These are phyloP conservation scores for Leishmania martiniquensis DNA, from an alignment of 208 protist species.

Conservation along the genomic window DNA sequence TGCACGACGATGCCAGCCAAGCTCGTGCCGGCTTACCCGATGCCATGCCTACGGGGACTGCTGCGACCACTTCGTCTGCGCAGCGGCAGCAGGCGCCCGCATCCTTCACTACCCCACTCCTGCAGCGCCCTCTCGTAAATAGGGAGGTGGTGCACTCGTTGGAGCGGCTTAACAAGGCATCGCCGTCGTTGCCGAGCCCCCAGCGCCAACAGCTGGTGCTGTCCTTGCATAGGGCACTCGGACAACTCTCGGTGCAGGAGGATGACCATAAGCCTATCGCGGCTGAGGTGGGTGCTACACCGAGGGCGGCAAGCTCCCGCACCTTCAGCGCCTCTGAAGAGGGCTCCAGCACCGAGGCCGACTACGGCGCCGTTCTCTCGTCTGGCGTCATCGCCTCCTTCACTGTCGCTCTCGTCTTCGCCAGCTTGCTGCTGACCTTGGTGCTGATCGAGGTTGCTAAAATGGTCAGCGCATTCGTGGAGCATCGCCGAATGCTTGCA, in stretches of 20 bases:
- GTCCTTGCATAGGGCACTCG: background rate
- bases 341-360: background rate
- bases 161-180: background rate
- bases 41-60: background rate
- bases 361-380: slow-evolving; percentile 28
- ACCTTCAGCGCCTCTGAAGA: background rate
- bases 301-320: background rate
- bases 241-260: background rate
- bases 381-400: slow-evolving; percentile 35
- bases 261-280: background rate
- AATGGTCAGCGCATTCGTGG: slow-evolving; percentile 12
- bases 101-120: background rate
- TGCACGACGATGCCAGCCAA: slow-evolving; percentile 5
- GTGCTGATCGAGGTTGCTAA: slow-evolving; percentile 30
- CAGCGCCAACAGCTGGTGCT: slow-evolving; percentile 1
- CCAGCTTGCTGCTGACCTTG: slow-evolving; percentile 28
- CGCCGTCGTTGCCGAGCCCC: background rate
- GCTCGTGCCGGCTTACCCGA: background rate
- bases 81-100: background rate
- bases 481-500: slow-evolving; percentile 7
- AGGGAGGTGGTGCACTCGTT: background rate
- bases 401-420: slow-evolving; percentile 30
- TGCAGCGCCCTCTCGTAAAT: slow-evolving; percentile 2
- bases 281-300: background rate
- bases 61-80: background rate